A percentile compares a stretch with the other conserved stretches of the same genome.
phyloP scores from a whole-genome alignment of 2,329 filamentous ascomycete species.

The Aspergillus fumigatiaffinis region DNA sequence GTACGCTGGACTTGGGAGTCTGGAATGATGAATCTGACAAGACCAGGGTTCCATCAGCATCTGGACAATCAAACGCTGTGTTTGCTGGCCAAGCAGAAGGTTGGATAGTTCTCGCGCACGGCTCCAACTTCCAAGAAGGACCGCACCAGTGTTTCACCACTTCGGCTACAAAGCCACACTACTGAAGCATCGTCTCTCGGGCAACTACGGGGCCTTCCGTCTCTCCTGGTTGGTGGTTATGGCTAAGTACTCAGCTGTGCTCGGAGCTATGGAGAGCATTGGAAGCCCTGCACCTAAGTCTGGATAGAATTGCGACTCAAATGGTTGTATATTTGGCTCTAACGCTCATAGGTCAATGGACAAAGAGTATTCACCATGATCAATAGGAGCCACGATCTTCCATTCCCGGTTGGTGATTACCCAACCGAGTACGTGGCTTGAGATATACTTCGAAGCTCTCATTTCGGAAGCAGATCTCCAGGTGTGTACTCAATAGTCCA shows the following conservation, averaged over 20 bases:
- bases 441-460: neutral
- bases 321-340: neutral
- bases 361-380: neutral
- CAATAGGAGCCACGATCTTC: neutral
- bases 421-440: neutral
- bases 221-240: neutral
- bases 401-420: neutral
- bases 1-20: neutral
- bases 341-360: neutral
- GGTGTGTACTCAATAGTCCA: neutral
- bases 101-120: conserved; percentile 11
- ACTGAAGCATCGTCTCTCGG: conserved; percentile 10
- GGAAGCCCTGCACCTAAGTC: neutral
- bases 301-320: neutral
- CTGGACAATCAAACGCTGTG: neutral
- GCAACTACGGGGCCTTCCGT: conserved; percentile 8
- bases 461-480: neutral
- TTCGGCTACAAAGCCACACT: neutral
- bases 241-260: neutral
- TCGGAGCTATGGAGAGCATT: neutral
- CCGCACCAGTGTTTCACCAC: conserved; percentile 23
- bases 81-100: conserved; percentile 4
- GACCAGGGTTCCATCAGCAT: neutral
- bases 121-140: conserved; percentile 5
- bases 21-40: neutral